Evolutionary conservation across 306 rosid genomes (phyloP).

Genomic region (Carpinus viminea): DNA sequence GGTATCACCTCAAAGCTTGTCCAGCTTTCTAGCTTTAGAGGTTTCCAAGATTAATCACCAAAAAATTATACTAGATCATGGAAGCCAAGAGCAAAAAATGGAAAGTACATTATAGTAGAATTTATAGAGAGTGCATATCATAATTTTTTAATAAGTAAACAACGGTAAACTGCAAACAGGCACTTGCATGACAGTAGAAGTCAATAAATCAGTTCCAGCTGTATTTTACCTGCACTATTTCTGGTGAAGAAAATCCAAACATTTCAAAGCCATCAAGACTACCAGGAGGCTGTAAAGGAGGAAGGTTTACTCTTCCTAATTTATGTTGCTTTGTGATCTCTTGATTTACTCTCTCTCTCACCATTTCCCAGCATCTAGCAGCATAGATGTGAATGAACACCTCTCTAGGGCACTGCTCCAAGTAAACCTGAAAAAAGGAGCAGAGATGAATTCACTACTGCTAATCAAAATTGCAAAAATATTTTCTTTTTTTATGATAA

Average conservation of each 20-base stretch:
- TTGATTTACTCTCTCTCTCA: constrained; percentile 89
- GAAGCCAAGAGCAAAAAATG: not conserved
- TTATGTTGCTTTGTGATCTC: constrained; percentile 89
- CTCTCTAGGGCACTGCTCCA: constrained; percentile 77
- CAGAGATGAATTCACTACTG: constrained; percentile 4
- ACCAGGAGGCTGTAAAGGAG: constrained; percentile 98
- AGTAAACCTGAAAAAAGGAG: constrained; percentile 57
- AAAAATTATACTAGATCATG: not conserved
- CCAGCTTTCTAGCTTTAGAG: not conserved
- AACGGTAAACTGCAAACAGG: not conserved
- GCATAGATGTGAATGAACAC: constrained; percentile 79
- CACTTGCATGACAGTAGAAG: not conserved
- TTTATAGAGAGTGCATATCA: not conserved
- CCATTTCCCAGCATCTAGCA: constrained; percentile 88
- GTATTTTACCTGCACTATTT: constrained; percentile 85
- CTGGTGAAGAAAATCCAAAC: constrained; percentile 98
- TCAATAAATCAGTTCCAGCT: not conserved
- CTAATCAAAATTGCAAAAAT: not conserved
- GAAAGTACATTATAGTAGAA: not conserved
- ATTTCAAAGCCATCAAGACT: constrained; percentile 97
- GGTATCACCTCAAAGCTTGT: constrained; percentile 1
- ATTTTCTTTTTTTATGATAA: not conserved
- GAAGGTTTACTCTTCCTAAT: constrained; percentile 72
- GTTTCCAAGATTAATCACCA: not conserved
- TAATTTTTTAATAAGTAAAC: not conserved